Conservation (phyloP, 768 basidiomycete genomes). For the Phylloporus sp. region DNA sequence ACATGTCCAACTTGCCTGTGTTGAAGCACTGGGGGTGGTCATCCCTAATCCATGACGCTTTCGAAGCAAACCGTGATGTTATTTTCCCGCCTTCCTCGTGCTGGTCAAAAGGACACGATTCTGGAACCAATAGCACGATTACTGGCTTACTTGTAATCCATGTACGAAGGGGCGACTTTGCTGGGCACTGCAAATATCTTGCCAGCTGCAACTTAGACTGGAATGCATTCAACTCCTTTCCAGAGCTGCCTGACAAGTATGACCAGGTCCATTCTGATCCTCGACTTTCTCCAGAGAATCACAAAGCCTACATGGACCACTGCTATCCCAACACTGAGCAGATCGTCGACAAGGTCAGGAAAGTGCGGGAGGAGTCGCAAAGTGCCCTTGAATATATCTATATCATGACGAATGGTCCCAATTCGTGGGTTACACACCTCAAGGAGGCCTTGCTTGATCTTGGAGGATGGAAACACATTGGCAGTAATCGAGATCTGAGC, state of each 20-base stretch:
- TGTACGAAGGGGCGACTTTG: conserved; percentile 48
- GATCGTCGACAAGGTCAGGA: conserved; percentile 38
- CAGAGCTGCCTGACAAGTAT: conserved; percentile 36
- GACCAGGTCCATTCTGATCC: conserved; percentile 26
- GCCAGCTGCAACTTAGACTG: conserved; percentile 32
- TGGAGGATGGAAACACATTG: conserved; percentile 36
- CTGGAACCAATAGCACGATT: conserved; percentile 8
- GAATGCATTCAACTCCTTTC: conserved; percentile 44
- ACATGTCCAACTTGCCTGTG: conserved; percentile 30
- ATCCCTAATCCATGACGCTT: conserved; percentile 27
- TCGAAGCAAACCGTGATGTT: conserved; percentile 16
- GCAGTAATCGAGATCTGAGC: conserved; percentile 38
- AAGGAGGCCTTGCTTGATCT: conserved; percentile 30
- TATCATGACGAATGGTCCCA: conserved; percentile 44
- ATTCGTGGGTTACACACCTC: conserved; percentile 38
- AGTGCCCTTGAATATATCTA: conserved; percentile 37
- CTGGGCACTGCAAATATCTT: conserved; percentile 40
- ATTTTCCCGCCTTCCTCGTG: conserved; percentile 17
- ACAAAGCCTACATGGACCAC: conserved; percentile 31
- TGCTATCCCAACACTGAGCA: conserved; percentile 41
- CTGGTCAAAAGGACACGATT: conserved; percentile 2
- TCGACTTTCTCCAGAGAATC: conserved; percentile 18
- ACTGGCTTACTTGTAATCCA: conserved; percentile 44
- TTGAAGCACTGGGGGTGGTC: conserved; percentile 36
- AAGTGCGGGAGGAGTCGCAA: conserved; percentile 26